phyloP scores from a whole-genome alignment of 306 rosid species.

The Lagenaria siceraria region DNA sequence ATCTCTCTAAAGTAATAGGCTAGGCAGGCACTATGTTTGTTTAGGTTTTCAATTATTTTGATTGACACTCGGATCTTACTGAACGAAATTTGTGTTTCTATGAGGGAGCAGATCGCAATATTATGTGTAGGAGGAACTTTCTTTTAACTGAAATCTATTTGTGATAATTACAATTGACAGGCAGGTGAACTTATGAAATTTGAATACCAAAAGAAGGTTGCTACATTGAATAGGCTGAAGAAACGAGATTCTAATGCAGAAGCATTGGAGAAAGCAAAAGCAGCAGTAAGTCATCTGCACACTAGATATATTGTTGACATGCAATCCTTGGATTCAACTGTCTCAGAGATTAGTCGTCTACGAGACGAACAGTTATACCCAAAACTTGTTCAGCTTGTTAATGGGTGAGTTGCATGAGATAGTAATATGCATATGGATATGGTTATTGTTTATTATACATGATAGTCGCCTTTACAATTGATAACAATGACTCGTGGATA shows the following conservation, averaged over 20 bases:
- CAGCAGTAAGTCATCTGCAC: conserved; percentile 86
- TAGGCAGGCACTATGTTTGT: background rate
- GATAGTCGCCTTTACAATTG: background rate
- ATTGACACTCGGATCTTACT: background rate
- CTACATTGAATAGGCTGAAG: conserved; percentile 62
- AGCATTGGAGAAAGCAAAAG: conserved; percentile 85
- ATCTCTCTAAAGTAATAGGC: background rate
- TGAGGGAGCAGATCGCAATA: background rate
- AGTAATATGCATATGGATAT: background rate
- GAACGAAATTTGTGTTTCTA: background rate
- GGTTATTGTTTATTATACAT: background rate
- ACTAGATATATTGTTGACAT: conserved; percentile 94
- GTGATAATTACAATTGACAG: conserved; percentile 23
- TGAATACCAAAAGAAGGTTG: conserved; percentile 80
- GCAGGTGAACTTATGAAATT: conserved; percentile 87
- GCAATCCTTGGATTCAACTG: conserved; percentile 97
- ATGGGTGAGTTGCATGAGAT: conserved; percentile 37
- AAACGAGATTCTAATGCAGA: conserved; percentile 57
- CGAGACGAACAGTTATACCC: conserved; percentile 81
- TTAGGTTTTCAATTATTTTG: background rate
- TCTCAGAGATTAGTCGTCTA: conserved; percentile 74
- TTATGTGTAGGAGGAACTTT: background rate
- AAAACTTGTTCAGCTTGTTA: conserved; percentile 75
- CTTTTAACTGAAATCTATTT: background rate
- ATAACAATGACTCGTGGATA: background rate